Evolutionary conservation across 75 land plant genomes (phyloP), one percentile per base, ranked within the genome.

Genomic region (Gnetum montanum): DNA sequence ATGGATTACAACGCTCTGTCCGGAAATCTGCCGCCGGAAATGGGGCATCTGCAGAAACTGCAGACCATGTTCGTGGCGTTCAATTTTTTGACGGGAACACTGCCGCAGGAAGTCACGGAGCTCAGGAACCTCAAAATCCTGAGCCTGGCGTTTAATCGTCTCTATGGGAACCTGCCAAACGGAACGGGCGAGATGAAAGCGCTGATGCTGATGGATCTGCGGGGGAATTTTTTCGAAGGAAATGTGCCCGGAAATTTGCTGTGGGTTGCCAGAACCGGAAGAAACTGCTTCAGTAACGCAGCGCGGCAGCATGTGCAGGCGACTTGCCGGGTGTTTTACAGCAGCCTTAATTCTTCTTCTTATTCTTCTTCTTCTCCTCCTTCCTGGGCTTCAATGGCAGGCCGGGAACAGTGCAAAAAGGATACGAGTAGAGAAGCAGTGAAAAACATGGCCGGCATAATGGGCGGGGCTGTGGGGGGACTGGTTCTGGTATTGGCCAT

Each of bases 381-480:
- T 18, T 31, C 6, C 22, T n/a, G n/a, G n/a, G n/a, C n/a, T n/a
- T n/a, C n/a, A n/a, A 22, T 12, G 1, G 19, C 12, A 18, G 31
- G 37, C 3, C 10, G 0, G 43, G 24, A 24, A 31, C 27, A 30
- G 44, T 20, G 49, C 30, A 43, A 61, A 6, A 31, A 34, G 30
- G n/a, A n/a, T n/a, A n/a, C n/a, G n/a, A n/a, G n/a, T n/a, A n/a
- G n/a, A n/a, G n/a, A n/a, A n/a, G 24, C 10, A 31, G 25, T 10
- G 12, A 60, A 43, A 3, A 51, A 26, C 18, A 10, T 60, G 3
- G 31, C 41, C 11, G 31, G 29, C 40, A 67, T 67, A 35, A 5
- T 67, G 19, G 57, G 70, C 12, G 57, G 68, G 24, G 40, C 50
- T 11, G 8, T 36, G 28, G 66, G 47, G n/a, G 67, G 68, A 11